Base-by-base conservation (phyloP, 2,329 filamentous ascomycete species). In the Apiospora phragmitis region DNA sequence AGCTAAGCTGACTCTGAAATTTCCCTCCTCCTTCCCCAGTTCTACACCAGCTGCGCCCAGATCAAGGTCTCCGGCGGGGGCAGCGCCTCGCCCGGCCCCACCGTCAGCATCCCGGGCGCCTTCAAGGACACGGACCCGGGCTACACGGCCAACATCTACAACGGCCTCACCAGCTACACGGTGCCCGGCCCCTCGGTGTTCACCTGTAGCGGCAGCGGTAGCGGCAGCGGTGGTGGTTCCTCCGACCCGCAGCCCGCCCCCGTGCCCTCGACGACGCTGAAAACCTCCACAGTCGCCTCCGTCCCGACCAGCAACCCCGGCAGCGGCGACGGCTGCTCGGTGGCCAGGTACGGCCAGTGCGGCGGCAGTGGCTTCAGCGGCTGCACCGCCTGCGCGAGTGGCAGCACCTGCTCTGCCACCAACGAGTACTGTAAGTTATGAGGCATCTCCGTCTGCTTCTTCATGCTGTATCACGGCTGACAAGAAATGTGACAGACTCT, bases 61-160 rank as follows among this genome's bases (percentile, higher is more conserved):
- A 77, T 86, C 73, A 82, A 80, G 59, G 81, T 86, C n/a, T 79
- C 79, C 0, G 84, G 83, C 41, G 83, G 83, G 51, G 78, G 79
- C 42, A 79, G 75, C 70, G 75, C 74, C 67, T 77, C 72, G 29
- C 78, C 77, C 29, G 72, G 76, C 1, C 72, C 77, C 42, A 81
- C 79, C 1, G 78, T 77, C 24, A 71, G 70, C 68, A 82, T 84
- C 65, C 82, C 82, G 6, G 83, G 82, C 21, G 79, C 77, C 1
- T 80, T 83, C 77, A 81, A 80, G 73, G 76, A 75, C 18, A 80
- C 75, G 3, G 83, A 84, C 70, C 80, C 82, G 0, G 83, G 83
- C 21, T 84, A 85, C 75, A 83, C 80, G 5, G 80, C 79, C 73
- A 85, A 86, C 74, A 78, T 78, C 71, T 78, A 79, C 74, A 73